Evolutionary conservation across 2,329 filamentous ascomycete species (phyloP), one percentile per base, ranked within the genome.

Genomic region (Fusarium xyrophilum): DNA sequence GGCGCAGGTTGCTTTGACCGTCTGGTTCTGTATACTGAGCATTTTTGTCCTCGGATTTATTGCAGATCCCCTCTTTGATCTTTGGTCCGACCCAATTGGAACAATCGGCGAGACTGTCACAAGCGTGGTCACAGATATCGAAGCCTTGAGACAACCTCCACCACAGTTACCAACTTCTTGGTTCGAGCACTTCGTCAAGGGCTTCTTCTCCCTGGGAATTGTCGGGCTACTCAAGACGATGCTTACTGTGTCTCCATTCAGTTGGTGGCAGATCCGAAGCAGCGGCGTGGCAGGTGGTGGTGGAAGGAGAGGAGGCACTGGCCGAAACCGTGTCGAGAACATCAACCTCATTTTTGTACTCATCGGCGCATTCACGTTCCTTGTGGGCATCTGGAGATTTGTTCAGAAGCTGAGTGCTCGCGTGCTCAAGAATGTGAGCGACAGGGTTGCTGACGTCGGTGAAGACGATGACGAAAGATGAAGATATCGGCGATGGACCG

Each of bases 21-120:
- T 92, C 5, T 51, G 84, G 23, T 91, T 97, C 67, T 86, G 97
- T 68, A 60, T 93, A 36, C 65, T 89, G 43, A 85, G 89, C 53
- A 85, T 97, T 28, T 98, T 97, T 75, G 32, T 92, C 1, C 87
- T 98, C 58, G 96, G 96, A 42, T 98, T 97, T 74, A 81, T 98
- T 69, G 95, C 94, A 63, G 94, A 98, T 78, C 94, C 94, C 3
- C 93, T 98, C 63, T 90, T 98, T 77, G 92, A 93, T 72, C 81
- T 97, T 30, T 97, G 95, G 82, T 81, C 95, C 56, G 93, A 97
- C 75, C 93, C 93, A 1, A 80, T 88, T 58, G 88, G 89, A 52
- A 88, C 87, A 14, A 82, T 91, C 51, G 77, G 81, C 35, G 84
- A 86, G 25, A 80, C 84, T 40, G 81, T 88, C 28, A 80, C 83